phyloP scores from a whole-genome alignment of 306 rosid species.

The Oemleria cerasiformis region DNA sequence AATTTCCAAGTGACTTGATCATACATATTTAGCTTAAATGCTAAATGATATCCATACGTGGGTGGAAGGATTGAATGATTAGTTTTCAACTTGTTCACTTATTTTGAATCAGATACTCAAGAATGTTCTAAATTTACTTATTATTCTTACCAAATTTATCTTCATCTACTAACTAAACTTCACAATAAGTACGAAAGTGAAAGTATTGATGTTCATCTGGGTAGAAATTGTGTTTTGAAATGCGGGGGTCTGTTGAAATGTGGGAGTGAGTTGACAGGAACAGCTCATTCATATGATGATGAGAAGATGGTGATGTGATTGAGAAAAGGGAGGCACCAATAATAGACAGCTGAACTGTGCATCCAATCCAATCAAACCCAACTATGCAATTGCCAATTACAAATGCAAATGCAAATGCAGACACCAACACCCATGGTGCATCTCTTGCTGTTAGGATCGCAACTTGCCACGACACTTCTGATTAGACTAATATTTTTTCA shows the following conservation, averaged over 20 bases:
- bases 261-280: slow-evolving; percentile 53
- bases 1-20: too few relatives aligned
- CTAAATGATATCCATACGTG: too few relatives aligned
- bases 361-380: slow-evolving; percentile 1
- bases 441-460: slow-evolving; percentile 7
- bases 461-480: slow-evolving; percentile 19
- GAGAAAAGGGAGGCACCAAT: slow-evolving; percentile 43
- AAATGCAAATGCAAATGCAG: too few relatives aligned
- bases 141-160: too few relatives aligned
- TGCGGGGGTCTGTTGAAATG: background rate
- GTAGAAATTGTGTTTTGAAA: background rate
- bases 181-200: too few relatives aligned
- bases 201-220: too few relatives aligned
- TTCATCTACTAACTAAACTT: too few relatives aligned
- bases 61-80: too few relatives aligned
- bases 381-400: background rate
- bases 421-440: slow-evolving; percentile 7
- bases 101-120: too few relatives aligned
- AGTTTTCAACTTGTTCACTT: too few relatives aligned
- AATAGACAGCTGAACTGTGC: slow-evolving; percentile 40
- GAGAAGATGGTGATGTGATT: slow-evolving; percentile 63
- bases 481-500: background rate
- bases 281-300: slow-evolving; percentile 75
- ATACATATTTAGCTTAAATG: too few relatives aligned
- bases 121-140: too few relatives aligned